Evolutionary conservation across 805 yeast genomes (phyloP).

Genomic region (Yarrowia porcina): DNA sequence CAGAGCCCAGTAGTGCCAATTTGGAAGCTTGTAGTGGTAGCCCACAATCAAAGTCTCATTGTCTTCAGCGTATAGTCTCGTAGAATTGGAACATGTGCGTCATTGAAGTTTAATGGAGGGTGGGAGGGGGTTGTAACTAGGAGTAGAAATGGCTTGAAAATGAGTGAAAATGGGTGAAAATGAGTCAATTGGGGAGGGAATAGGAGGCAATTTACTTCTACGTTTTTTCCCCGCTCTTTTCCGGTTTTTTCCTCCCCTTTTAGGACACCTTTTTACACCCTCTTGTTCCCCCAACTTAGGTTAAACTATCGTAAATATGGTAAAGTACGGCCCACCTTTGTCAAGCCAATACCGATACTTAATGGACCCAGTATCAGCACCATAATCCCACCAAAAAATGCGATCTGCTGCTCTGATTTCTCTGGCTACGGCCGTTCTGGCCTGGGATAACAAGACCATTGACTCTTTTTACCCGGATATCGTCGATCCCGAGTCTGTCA

Average conservation of each 20-base stretch:
- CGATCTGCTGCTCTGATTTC: not conserved
- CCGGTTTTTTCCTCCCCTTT: too few species aligned
- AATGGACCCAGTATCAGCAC: not conserved
- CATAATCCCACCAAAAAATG: not conserved
- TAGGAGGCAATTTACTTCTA: too few species aligned
- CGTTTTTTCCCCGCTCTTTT: too few species aligned
- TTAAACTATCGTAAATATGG: not conserved
- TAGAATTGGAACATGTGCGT: not conserved
- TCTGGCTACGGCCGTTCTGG: conserved; percentile 9
- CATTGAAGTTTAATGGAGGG: not conserved
- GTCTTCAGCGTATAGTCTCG: not conserved
- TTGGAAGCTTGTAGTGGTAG: not conserved
- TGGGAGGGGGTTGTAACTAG: not conserved
- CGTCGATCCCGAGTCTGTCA: conserved; percentile 9
- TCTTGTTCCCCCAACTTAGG: not conserved
- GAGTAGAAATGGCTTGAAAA: not conserved
- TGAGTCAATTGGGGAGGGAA: too few species aligned
- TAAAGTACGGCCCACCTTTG: not conserved
- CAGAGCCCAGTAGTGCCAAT: not conserved
- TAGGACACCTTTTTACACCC: too few species aligned
- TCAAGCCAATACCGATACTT: not conserved
- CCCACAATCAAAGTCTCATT: not conserved
- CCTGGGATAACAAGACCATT: conserved; percentile 23
- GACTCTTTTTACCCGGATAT: conserved; percentile 28
- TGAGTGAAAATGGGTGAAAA: too few species aligned